phyloP scores from a whole-genome alignment of 495 filamentous ascomycete species.

The Penicillium riverlandense region DNA sequence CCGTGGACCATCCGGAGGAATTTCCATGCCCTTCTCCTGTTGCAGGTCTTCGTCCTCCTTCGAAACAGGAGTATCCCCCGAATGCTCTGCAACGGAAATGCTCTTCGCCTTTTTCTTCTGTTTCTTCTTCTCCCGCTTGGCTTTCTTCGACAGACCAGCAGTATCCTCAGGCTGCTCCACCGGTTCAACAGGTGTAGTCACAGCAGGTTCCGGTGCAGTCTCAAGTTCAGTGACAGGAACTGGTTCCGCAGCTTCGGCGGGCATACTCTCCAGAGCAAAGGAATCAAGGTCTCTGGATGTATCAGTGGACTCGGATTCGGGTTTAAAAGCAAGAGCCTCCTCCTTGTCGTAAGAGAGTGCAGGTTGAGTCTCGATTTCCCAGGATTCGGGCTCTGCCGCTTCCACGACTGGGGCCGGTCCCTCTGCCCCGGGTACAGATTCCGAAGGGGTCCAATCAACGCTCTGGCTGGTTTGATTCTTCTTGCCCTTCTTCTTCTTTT shows the following conservation, averaged over 20 bases:
- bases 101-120: constrained; percentile 28
- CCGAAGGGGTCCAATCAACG: constrained; percentile 9
- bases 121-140: constrained; percentile 28
- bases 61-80: background rate
- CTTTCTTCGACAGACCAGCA: constrained; percentile 24
- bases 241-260: background rate
- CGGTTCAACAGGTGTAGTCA: background rate
- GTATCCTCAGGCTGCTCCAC: constrained; percentile 5
- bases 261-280: background rate
- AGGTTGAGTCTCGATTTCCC: constrained; percentile 2
- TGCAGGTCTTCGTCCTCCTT: background rate
- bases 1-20: background rate
- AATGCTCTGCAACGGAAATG: constrained; percentile 3
- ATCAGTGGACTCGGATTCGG: background rate
- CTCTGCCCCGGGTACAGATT: constrained; percentile 1
- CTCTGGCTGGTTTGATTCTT: constrained; percentile 18
- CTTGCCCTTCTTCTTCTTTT: constrained; percentile 31
- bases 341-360: background rate
- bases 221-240: background rate
- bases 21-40: background rate
- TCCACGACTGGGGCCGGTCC: background rate
- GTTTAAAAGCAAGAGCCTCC: background rate
- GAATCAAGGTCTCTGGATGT: background rate
- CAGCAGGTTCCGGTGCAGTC: constrained; percentile 2
- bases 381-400: constrained; percentile 1